A percentile compares a stretch with the other conserved stretches of the same genome.
These are phyloP conservation scores for Backusella australiensis DNA, from an alignment of 192 early-diverging fungal species.

Conservation along the genomic window DNA sequence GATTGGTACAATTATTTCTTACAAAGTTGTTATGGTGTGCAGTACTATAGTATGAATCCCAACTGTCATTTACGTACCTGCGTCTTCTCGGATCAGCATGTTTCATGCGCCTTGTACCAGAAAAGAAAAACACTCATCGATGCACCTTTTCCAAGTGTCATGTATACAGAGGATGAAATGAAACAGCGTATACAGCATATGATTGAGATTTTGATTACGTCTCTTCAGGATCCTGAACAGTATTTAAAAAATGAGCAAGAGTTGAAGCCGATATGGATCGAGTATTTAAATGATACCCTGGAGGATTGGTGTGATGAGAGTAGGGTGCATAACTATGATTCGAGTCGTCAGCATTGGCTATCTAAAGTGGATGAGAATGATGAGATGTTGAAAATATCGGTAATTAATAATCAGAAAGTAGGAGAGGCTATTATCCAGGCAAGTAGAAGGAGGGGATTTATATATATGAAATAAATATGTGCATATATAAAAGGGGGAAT, in stretches of 20 bases:
- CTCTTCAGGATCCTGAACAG: neutral
- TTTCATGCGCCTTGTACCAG: slow-evolving; percentile 3
- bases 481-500: no score
- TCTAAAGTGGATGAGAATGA: slow-evolving; percentile 1
- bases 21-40: slow-evolving; percentile 15
- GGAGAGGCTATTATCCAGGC: slow-evolving; percentile 8
- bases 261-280: slow-evolving; percentile 11
- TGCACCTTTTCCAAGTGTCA: slow-evolving; percentile 7
- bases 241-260: neutral
- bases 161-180: slow-evolving; percentile 22
- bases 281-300: slow-evolving; percentile 10
- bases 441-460: neutral
- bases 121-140: slow-evolving; percentile 3
- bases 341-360: neutral
- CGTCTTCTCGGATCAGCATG: neutral
- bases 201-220: slow-evolving; percentile 6
- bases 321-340: neutral
- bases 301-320: slow-evolving; percentile 20
- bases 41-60: neutral
- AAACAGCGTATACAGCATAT: slow-evolving; percentile 13
- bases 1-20: slow-evolving; percentile 14
- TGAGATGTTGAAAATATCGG: slow-evolving; percentile 3
- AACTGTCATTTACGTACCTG: neutral
- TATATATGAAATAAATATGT: no score
- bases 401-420: slow-evolving; percentile 12